Evolutionary conservation across 108 stramenopile genomes (phyloP), one percentile per base, ranked within the genome.

Genomic region (Pseudonitzschia pungens): DNA sequence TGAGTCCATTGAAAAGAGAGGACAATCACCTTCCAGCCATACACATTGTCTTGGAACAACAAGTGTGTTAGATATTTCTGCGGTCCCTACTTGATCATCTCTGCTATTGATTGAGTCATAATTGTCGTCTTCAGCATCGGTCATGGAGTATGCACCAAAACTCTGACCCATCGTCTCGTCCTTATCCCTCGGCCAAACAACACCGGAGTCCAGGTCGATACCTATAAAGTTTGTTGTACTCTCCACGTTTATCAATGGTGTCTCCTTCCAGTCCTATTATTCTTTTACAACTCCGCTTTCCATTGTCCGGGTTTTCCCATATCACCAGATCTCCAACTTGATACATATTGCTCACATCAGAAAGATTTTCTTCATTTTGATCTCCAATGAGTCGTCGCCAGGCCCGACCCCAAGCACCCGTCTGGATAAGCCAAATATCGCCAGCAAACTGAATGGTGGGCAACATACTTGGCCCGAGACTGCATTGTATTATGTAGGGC

Each of bases 21-120:
- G 94, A 83, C 95, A 95, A 69, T 98, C 98, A 9, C 96, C 96
- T 81, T 97, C 96, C 8, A 98, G 52, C 96, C 96, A 98, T 15
- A 97, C 87, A 70, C 94, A 95, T 36, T 89, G 81, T 27, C 73
- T 50, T 14, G 96, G 96, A 1, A 97, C 91, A 31, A 70, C 76
- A 26, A 87, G 68, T 16, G 65, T 77, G 29, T 74, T 27, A 26
- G 42, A 56, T 45, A 10, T 26, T 41, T 62, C 48, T 16, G 15
- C 33, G 22, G 8, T 41, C 32, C 40, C 14, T n/a, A 21, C 4
- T 18, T 54, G 27, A 53, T 15, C 28, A 53, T 15, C 28, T 53
- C 21, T 55, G 7, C 28, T 65, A 8, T 66, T 31, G 24, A 26
- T 40, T 8, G 52, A 33, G 0, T 48, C 64, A 40, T 48, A 2